A percentile compares a stretch with the other conserved stretches of the same genome.
Conservation (phyloP, 257 asterid species). For the Solanum chilense region DNA sequence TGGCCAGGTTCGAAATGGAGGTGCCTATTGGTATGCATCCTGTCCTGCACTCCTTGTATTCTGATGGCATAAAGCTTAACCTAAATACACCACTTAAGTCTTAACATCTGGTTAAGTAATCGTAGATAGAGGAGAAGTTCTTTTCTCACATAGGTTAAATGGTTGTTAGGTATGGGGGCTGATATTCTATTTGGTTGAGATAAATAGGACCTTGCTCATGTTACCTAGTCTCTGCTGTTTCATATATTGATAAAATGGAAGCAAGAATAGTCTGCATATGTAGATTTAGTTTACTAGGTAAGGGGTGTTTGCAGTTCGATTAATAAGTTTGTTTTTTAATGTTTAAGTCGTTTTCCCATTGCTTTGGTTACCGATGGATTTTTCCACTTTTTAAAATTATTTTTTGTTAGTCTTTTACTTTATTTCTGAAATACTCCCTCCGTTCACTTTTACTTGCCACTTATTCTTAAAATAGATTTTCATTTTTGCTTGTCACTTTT, state of each 20-base stretch:
- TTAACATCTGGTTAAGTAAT: neutral
- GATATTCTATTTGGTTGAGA: neutral
- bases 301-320: neutral
- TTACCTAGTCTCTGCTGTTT: neutral
- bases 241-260: neutral
- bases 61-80: neutral
- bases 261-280: neutral
- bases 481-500: neutral
- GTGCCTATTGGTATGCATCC: slow-evolving; percentile 60
- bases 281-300: neutral
- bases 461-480: too few species aligned
- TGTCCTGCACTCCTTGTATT: neutral
- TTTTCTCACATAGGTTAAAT: neutral
- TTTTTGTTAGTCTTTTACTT: neutral
- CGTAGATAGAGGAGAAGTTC: neutral
- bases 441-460: neutral
- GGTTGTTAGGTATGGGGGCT: neutral
- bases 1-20: slow-evolving; percentile 99
- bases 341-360: neutral
- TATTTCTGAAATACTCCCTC: neutral
- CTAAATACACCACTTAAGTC: neutral
- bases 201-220: neutral
- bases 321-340: neutral
- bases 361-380: neutral
- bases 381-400: neutral